These are phyloP conservation scores for Trichoderma harzianum DNA, from an alignment of 2,329 filamentous ascomycete species.

Conservation along the genomic window DNA sequence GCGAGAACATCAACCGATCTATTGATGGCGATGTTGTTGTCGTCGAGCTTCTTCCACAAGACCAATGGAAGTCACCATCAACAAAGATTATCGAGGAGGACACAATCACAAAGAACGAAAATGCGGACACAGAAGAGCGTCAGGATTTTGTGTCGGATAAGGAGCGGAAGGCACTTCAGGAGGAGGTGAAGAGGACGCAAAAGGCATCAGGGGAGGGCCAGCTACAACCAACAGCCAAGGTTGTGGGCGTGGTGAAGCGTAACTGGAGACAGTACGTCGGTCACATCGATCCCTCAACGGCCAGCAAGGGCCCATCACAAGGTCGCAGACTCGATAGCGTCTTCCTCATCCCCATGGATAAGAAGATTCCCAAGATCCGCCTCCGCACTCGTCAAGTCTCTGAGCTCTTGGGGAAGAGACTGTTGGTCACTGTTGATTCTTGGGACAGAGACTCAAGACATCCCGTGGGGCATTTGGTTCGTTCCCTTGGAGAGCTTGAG, in stretches of 20 bases:
- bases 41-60: slow-evolving; percentile 85
- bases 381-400: slow-evolving; percentile 86
- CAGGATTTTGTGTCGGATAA: slow-evolving; percentile 80
- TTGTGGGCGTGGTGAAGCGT: slow-evolving; percentile 88
- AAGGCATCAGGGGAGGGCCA: slow-evolving; percentile 70
- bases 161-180: slow-evolving; percentile 81
- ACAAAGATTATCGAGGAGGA: slow-evolving; percentile 96
- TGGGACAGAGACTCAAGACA: slow-evolving; percentile 95
- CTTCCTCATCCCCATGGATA: slow-evolving; percentile 97
- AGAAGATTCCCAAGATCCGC: slow-evolving; percentile 92
- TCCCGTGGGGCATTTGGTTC: slow-evolving; percentile 88
- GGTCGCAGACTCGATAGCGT: slow-evolving; percentile 87
- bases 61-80: slow-evolving; percentile 95
- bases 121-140: slow-evolving; percentile 77
- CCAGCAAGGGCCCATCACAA: slow-evolving; percentile 66
- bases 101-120: slow-evolving; percentile 85
- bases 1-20: slow-evolving; percentile 93
- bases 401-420: slow-evolving; percentile 84
- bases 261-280: slow-evolving; percentile 99
- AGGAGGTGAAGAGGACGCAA: slow-evolving; percentile 85
- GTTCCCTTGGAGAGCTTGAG: slow-evolving; percentile 88
- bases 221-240: slow-evolving; percentile 84
- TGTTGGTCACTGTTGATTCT: slow-evolving; percentile 88
- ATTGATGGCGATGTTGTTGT: slow-evolving; percentile 91
- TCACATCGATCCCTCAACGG: slow-evolving; percentile 84